Evolutionary conservation across 2,329 filamentous ascomycete species (phyloP).

Genomic region (Juglanconis sp.): DNA sequence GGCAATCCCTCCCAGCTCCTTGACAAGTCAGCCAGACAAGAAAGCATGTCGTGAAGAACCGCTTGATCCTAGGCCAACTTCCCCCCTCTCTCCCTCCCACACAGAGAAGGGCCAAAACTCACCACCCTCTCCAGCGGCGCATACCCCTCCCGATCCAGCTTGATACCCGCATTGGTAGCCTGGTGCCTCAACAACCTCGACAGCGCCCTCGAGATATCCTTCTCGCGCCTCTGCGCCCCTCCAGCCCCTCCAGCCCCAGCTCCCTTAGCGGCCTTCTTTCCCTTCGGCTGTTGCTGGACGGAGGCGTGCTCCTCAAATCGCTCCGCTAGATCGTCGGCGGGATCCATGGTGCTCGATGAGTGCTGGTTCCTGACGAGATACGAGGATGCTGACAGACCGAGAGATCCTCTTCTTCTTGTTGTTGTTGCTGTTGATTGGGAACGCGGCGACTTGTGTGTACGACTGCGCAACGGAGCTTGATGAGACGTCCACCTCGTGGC

Average conservation of each 20-base stretch:
- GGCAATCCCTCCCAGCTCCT: not conserved
- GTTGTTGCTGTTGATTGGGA: no score
- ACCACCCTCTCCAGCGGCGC: slow-evolving; percentile 58
- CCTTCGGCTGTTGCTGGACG: slow-evolving; percentile 6
- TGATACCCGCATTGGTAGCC: slow-evolving; percentile 53
- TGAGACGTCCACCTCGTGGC: no score
- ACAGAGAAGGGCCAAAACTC: slow-evolving; percentile 31
- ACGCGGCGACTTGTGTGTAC: no score
- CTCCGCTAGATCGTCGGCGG: slow-evolving; percentile 13
- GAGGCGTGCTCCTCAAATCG: slow-evolving; percentile 18
- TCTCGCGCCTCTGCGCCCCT: slow-evolving; percentile 37
- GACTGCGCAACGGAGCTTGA: no score
- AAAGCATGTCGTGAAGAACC: no score
- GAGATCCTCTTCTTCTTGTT: not conserved
- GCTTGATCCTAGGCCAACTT: no score
- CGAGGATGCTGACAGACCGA: not conserved
- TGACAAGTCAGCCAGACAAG: no score
- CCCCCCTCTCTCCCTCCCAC: no score
- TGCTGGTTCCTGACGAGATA: not conserved
- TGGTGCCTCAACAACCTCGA: slow-evolving; percentile 55
- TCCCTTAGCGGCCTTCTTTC: slow-evolving; percentile 27
- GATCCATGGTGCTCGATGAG: slow-evolving; percentile 5
- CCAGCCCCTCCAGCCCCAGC: slow-evolving; percentile 26
- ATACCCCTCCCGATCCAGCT: slow-evolving; percentile 57
- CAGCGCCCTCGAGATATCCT: slow-evolving; percentile 51